Evolutionary conservation across 2,329 filamentous ascomycete genomes (phyloP).

Genomic region (Phialemonium atrogriseum): DNA sequence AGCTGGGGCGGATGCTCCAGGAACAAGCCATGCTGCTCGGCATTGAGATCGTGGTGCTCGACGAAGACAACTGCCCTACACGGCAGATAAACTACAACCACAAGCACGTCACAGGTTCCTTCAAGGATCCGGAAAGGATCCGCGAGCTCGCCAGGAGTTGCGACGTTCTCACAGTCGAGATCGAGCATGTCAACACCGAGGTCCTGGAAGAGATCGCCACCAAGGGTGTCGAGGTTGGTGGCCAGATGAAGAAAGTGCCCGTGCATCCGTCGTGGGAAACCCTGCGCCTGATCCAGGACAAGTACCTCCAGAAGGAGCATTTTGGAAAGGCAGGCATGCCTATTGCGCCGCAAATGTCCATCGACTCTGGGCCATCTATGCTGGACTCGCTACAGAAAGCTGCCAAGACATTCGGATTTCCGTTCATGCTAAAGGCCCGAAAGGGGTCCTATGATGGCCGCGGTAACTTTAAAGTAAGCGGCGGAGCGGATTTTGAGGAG

Average conservation of each 20-base stretch:
- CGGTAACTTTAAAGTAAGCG: constrained; percentile 48
- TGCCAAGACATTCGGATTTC: constrained; percentile 61
- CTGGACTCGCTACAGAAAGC: constrained; percentile 54
- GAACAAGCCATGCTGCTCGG: constrained; percentile 73
- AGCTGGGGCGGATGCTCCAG: constrained; percentile 88
- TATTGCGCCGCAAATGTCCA: constrained; percentile 61
- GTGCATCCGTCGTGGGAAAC: constrained; percentile 81
- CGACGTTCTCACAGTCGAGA: constrained; percentile 85
- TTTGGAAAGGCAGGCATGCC: constrained; percentile 60
- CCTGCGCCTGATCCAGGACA: constrained; percentile 85
- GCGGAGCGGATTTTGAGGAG: constrained; percentile 40
- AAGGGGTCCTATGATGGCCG: constrained; percentile 91
- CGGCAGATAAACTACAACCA: constrained; percentile 75
- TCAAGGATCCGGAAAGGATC: constrained; percentile 75
- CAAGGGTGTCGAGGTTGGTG: constrained; percentile 47
- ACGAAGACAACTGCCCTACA: constrained; percentile 67
- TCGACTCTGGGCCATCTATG: constrained; percentile 48
- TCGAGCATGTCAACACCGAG: constrained; percentile 89
- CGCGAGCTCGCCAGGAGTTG: constrained; percentile 66
- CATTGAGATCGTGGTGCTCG: constrained; percentile 70
- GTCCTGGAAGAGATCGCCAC: constrained; percentile 76
- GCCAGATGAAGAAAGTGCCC: constrained; percentile 41
- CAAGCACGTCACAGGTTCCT: constrained; percentile 75
- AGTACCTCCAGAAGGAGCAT: constrained; percentile 82
- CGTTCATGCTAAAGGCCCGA: constrained; percentile 86